These are phyloP conservation scores for Biancaea sappan DNA, from an alignment of 306 rosid species.

Conservation along the genomic window DNA sequence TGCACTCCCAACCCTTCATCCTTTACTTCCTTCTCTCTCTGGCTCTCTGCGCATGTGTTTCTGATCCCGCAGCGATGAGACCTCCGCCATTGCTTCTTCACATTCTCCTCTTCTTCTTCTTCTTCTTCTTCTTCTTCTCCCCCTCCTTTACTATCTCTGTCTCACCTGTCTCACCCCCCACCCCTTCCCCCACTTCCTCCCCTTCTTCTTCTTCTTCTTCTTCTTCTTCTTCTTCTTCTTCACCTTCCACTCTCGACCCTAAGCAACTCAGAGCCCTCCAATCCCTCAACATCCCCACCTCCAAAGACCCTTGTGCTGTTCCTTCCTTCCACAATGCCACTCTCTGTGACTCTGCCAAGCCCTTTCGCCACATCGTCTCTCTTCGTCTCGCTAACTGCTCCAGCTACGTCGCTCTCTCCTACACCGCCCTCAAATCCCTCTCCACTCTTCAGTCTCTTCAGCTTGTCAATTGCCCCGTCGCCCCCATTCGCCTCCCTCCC, in stretches of 20 bases:
- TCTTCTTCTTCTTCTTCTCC: slow-evolving; percentile 23
- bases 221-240: slow-evolving; percentile 20
- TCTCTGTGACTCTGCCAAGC: slow-evolving; percentile 65
- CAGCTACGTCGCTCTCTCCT: slow-evolving; percentile 74
- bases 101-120: slow-evolving; percentile 22
- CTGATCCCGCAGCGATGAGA: slow-evolving; percentile 36
- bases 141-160: slow-evolving; percentile 25
- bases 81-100: too few relatives aligned
- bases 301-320: slow-evolving; percentile 73
- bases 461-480: slow-evolving; percentile 77
- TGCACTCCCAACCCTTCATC: neutral
- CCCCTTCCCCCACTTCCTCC: slow-evolving; percentile 33
- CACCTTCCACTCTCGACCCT: slow-evolving; percentile 71
- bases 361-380: slow-evolving; percentile 82
- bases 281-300: slow-evolving; percentile 85
- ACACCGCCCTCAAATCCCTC: slow-evolving; percentile 92
- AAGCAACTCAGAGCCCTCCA: slow-evolving; percentile 80
- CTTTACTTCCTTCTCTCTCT: neutral
- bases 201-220: slow-evolving; percentile 16
- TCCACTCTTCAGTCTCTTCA: slow-evolving; percentile 72
- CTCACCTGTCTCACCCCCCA: slow-evolving; percentile 36
- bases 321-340: slow-evolving; percentile 67
- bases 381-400: slow-evolving; percentile 78
- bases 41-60: neutral
- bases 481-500: slow-evolving; percentile 81